Base-by-base conservation (phyloP, 345 rosid genomes). In the Carallia pectinifolia region DNA sequence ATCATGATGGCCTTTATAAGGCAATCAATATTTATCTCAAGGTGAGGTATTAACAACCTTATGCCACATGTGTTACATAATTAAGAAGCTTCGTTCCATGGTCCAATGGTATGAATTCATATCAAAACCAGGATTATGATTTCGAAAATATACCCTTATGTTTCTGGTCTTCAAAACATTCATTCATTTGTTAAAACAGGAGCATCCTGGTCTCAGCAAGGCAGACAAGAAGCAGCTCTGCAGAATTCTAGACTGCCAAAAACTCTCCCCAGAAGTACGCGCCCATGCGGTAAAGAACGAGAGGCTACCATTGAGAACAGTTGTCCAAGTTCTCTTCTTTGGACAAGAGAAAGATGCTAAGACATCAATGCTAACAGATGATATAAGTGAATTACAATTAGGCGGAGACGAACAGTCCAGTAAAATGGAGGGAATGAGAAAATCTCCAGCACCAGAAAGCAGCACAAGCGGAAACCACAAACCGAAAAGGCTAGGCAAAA, bases 271-370 rank as follows among this genome's bases (percentile, higher is more conserved):
- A 19, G 94, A 89, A 67, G 86, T 90, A 27, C 92, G 99, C 0
- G 84, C 97, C 1, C 99, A 90, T 16, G 99, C 98, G 0, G 94
- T 90, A 50, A 96, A 92, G 80, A 96, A 96, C 47, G 99, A 92
- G 79, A 83, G 97, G 71, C 83, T 96, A 44, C 99, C 99, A 10
- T 48, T 96, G 74, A 86, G 97, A 79, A 96, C 98, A 2, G 98
- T 96, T 1, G 99, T 96, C 64, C 99, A 90, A 76, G 88, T 89
- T 70, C 89, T 92, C 68, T 96, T 84, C 84, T 96, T 90, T 36
- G 99, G 92, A 33, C 98, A 88, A 62, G 97, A 92, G 66, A 81
- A 64, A 68, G 70, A 70, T 23, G 62, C 58, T 18, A 70, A 58
- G 33, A 62, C 30, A 13, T 60, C 50, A 34, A 71, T 61, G 4